Base-by-base conservation (phyloP, 192 early-diverging fungal species). In the Mortierella hygrophila region DNA sequence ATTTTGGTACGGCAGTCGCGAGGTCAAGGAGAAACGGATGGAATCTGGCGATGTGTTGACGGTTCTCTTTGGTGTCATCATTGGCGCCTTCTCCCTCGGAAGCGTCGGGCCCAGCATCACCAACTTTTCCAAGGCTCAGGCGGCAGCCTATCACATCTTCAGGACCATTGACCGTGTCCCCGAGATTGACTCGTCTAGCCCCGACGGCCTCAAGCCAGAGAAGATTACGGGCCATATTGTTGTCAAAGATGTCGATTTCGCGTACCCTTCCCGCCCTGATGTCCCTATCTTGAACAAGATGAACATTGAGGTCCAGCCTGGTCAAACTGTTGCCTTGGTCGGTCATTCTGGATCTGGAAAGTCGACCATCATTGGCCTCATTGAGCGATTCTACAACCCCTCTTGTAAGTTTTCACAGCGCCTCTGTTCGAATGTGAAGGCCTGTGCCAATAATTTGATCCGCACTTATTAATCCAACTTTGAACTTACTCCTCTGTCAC, bases 51-150 rank as follows among this genome's bases (percentile, higher is more conserved):
- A 85, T 29, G 94, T 98, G 37, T 85, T 97, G 35, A 96, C 93
- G 75, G 96, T 96, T 57, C 98, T 99, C 83, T 97, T 98, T 85
- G 90, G 95, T 57, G 92, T 99, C 85, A 91, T 98, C 6, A 95
- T 98, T 52, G 97, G 97, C 74, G 88, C 88, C 21, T 82, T 82
- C 47, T 75, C 81, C 18, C 55, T 82, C 1, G 81, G 82, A 54
- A 89, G 85, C 20, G 75, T 84, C 46, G 93, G 95, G 18, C 94
- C 96, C 11, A 94, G 96, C 71, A 81, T 99, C 4, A 89, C 93
- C 32, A 92, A 96, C 8, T 89, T 99, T 23, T 90, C 93, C 18
- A 94, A 92, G 57, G 96, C 94, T 26, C 90, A 91, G n/a, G 98
- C 96, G 38, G 97, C 97, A 0, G 98, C 96, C 7, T 92, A 92